Conservation (phyloP, 2,329 filamentous ascomycete genomes). For the Trichoderma breve region DNA sequence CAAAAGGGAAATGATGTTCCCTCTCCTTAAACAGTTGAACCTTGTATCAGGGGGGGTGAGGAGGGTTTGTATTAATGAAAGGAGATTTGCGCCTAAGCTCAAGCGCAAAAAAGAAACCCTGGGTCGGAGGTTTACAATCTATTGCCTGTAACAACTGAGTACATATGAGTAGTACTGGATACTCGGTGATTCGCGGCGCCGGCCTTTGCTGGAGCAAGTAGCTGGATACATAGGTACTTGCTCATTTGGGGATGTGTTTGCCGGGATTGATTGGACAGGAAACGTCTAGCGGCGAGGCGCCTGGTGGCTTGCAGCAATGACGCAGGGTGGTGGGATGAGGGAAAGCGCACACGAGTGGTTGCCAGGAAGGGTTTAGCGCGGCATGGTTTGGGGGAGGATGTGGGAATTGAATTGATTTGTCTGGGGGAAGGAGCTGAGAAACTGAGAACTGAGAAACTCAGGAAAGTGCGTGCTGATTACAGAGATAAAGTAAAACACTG, state of each 20-base stretch:
- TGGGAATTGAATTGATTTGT: background rate
- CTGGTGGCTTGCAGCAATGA: constrained; percentile 10
- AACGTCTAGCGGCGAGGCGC: background rate
- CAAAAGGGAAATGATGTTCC: constrained; percentile 10
- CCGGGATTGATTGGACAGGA: background rate
- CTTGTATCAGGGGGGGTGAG: background rate
- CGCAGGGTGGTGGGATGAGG: background rate
- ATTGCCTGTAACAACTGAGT: too few relatives aligned
- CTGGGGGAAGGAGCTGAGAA: background rate
- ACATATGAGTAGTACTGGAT: background rate
- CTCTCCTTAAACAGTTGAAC: background rate
- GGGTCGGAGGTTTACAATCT: background rate
- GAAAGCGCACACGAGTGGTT: constrained; percentile 14
- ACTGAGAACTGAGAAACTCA: background rate
- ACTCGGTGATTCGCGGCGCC: background rate
- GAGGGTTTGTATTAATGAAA: background rate
- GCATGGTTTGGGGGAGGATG: background rate
- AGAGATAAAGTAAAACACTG: background rate
- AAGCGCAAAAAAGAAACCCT: background rate
- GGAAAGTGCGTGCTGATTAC: background rate
- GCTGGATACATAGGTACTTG: background rate
- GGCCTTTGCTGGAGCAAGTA: background rate
- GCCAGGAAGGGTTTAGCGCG: constrained; percentile 10
- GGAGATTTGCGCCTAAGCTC: constrained; percentile 7
- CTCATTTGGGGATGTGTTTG: background rate